Evolutionary conservation across 192 early-diverging fungal genomes (phyloP), one percentile per base, ranked within the genome.

Genomic region (Backusella parvicylindrica): DNA sequence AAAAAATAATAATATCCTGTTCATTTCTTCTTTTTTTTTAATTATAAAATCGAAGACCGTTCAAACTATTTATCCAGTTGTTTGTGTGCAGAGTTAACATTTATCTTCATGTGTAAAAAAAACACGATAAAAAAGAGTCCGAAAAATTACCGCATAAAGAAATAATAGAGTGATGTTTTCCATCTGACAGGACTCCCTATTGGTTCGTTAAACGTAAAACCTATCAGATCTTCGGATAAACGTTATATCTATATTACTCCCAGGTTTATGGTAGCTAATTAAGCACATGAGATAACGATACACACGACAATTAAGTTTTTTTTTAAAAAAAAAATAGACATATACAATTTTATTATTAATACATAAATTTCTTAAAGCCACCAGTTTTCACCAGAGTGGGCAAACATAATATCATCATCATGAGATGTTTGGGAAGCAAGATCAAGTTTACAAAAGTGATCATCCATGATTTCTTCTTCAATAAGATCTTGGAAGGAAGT

Each of bases 401-500:
- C 53, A 56, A 56, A 56, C 53, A 56, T 56, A 56, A 56, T 28
- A 26, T 56, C 53, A 26, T 26, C 23, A 56, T 28, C 53, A 28
- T 60, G 21, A 12, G 53, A 60, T 60, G 7, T 13, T 28, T 60
- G 53, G 3, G 53, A 60, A 28, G 53, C 23, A 60, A 60, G 9
- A 60, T 60, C 53, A 26, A 60, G 53, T 11, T 60, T 60, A 9
- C 53, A 60, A 23, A 60, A 60, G 4, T 60, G 23, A 26, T 60
- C 53, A 2, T 60, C 53, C 53, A 60, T 56, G 11, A 56, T 23
- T 12, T 63, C 35, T 32, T 49, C 72, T n/a, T 78, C 76, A 53
- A 32, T 64, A 13, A 73, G 43, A 56, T 78, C 76, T 23, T 71
- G 65, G 60, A 71, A 78, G 8, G 71, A 73, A 3, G 60, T 33